These are phyloP conservation scores for Paracamarosporium sp. DNA, from an alignment of 2,329 filamentous ascomycete species.

Conservation along the genomic window DNA sequence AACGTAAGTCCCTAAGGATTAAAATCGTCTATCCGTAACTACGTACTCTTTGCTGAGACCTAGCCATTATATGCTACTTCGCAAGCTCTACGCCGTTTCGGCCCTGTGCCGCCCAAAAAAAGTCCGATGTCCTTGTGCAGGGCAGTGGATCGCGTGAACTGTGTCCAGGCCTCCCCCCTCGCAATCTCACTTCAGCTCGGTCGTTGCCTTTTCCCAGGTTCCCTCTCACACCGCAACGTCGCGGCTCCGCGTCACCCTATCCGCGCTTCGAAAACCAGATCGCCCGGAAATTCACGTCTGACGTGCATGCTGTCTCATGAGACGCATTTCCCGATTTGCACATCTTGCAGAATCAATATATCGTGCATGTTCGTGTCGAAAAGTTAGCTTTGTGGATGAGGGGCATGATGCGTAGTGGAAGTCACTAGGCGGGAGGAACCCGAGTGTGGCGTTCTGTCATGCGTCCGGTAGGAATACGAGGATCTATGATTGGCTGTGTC, in stretches of 20 bases:
- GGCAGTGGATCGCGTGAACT: not conserved
- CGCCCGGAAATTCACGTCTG: not conserved
- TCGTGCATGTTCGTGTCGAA: not conserved
- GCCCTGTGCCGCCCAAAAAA: not conserved
- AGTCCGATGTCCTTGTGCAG: not conserved
- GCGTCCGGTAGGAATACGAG: not conserved
- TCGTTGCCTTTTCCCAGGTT: not conserved
- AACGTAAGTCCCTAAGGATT: not conserved
- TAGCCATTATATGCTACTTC: not conserved
- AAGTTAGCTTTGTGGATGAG: not conserved
- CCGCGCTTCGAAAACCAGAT: not conserved
- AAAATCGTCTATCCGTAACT: not conserved
- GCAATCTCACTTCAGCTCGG: constrained; percentile 1
- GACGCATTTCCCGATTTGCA: not conserved
- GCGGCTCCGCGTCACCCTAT: not conserved
- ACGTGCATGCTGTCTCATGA: not conserved
- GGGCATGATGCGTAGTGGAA: not conserved
- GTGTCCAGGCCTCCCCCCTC: not conserved
- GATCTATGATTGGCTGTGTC: not conserved
- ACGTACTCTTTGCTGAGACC: not conserved
- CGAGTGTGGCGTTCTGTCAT: constrained; percentile 8
- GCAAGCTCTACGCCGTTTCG: not conserved
- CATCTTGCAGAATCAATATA: constrained; percentile 2
- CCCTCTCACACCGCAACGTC: constrained; percentile 2
- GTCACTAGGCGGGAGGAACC: not conserved